Evolutionary conservation across 164 flowering plant genomes (phyloP), one percentile per base, ranked within the genome.

Genomic region (Macadamia integrifolia): DNA sequence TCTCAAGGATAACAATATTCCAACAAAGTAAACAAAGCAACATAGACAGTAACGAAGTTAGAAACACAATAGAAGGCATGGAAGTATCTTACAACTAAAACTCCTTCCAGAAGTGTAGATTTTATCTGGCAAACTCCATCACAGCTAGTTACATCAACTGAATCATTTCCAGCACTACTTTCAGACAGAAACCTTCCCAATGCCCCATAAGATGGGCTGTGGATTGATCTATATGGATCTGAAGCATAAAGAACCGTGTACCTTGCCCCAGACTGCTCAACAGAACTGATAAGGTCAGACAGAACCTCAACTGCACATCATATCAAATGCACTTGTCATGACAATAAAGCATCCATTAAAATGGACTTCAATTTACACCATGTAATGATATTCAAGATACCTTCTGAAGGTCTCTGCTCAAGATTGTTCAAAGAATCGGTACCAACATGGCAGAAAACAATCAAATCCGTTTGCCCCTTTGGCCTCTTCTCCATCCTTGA

Each of bases 121-220:
- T 88, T 91, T 17, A 88, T 80, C 79, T 82, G 85, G 85, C 98
- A 91, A 78, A 89, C 85, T 80, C 82, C 87, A 81, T 91, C 90
- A 73, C 98, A 93, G 44, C 12, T 14, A 28, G 84, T 80, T 52
- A 87, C 71, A 70, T 82, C 79, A 48, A 66, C 62, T 56, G 86
- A 78, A 30, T 15, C 77, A 74, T 84, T 86, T 65, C 85, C 88
- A 28, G 59, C 31, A 30, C 73, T 52, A 72, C 80, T 71, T 78
- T 88, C 93, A 66, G 88, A 85, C 60, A 93, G 89, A 78, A 88
- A 86, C 74, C 97, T 87, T 69, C 79, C 85, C 56, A 89, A 67
- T 30, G 72, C 78, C 49, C 65, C 64, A 30, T 75, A 67, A 69
- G 85, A 80, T 65, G 88, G 80, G 72, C 76, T 71, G 14, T 72